These are phyloP conservation scores for Aspergillus cejpii DNA, from an alignment of 2,329 filamentous ascomycete genomes.

Conservation along the genomic window DNA sequence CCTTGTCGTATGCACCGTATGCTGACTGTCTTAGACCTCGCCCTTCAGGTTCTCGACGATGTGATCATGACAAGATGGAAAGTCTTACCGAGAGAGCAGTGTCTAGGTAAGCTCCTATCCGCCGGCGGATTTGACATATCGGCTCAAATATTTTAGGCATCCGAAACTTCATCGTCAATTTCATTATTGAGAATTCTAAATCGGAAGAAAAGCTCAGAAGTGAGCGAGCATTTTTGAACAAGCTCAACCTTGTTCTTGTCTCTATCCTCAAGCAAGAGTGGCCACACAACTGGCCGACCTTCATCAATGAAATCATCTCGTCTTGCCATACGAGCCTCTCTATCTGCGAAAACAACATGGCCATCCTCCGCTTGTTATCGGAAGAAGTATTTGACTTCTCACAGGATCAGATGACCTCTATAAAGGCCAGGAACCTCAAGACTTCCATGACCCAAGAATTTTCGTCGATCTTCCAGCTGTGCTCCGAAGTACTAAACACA, in stretches of 20 bases:
- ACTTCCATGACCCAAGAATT: slow-evolving; percentile 99
- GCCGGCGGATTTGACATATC: slow-evolving; percentile 3
- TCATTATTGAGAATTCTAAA: slow-evolving; percentile 89
- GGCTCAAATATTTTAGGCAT: slow-evolving; percentile 60
- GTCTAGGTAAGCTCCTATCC: slow-evolving; percentile 59
- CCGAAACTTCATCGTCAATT: slow-evolving; percentile 97
- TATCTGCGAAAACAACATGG: slow-evolving; percentile 99
- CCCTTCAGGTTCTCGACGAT: slow-evolving; percentile 92
- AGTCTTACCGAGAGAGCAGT: slow-evolving; percentile 90
- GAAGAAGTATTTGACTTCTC: slow-evolving; percentile 99
- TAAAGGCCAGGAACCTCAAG: slow-evolving; percentile 93
- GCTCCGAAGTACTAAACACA: slow-evolving; percentile 87
- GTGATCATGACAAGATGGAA: slow-evolving; percentile 99
- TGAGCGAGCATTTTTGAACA: slow-evolving; percentile 89
- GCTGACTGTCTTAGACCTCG: slow-evolving; percentile 61
- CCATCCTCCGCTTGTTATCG: slow-evolving; percentile 86
- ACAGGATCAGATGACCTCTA: slow-evolving; percentile 97
- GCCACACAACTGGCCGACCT: slow-evolving; percentile 99
- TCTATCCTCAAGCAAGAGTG: slow-evolving; percentile 98
- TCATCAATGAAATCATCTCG: slow-evolving; percentile 98
- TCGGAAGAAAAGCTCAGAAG: slow-evolving; percentile 79
- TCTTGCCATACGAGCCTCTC: slow-evolving; percentile 92
- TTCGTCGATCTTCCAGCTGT: slow-evolving; percentile 95
- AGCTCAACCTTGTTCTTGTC: slow-evolving; percentile 94
- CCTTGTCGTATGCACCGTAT: slow-evolving; percentile 2